These are phyloP conservation scores for Coniochaeta sp. DNA, from an alignment of 2,329 filamentous ascomycete genomes.

Conservation along the genomic window DNA sequence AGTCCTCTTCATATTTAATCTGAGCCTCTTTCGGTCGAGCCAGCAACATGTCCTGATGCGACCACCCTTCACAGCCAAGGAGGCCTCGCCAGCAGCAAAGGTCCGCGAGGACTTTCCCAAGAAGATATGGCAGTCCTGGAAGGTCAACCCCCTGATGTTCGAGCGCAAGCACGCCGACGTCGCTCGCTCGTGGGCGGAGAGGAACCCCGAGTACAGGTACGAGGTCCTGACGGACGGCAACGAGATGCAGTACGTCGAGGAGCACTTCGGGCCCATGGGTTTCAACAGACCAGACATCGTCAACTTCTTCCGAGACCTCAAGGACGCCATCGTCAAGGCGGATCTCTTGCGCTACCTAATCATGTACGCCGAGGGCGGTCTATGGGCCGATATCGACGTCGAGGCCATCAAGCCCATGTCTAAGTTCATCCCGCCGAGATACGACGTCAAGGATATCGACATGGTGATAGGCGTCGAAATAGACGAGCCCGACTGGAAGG, in stretches of 20 bases:
- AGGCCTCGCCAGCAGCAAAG: background rate
- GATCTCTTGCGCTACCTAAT: conserved; percentile 59
- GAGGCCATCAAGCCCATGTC: conserved; percentile 29
- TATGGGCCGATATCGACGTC: conserved; percentile 37
- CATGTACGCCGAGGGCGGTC: conserved; percentile 58
- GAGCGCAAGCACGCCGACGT: conserved; percentile 53
- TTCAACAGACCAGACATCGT: conserved; percentile 62
- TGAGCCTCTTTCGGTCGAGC: conserved; percentile 26
- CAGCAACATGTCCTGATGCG: conserved; percentile 5
- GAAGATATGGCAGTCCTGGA: conserved; percentile 76
- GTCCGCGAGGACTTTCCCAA: conserved; percentile 39
- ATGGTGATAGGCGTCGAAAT: conserved; percentile 66
- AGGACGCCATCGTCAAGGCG: conserved; percentile 58
- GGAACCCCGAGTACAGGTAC: conserved; percentile 60
- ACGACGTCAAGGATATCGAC: conserved; percentile 56
- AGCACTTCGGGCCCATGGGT: conserved; percentile 56
- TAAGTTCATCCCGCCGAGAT: conserved; percentile 56
- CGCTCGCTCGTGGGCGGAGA: conserved; percentile 57
- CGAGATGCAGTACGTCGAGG: conserved; percentile 59
- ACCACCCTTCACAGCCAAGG: conserved; percentile 5
- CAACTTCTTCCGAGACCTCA: conserved; percentile 50
- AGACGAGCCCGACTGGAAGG: conserved; percentile 56
- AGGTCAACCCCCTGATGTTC: conserved; percentile 58
- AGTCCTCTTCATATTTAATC: conserved; percentile 38
- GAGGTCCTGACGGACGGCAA: conserved; percentile 65